Conservation (phyloP, 2,329 filamentous ascomycete genomes). For the Neobulgaria alba region DNA sequence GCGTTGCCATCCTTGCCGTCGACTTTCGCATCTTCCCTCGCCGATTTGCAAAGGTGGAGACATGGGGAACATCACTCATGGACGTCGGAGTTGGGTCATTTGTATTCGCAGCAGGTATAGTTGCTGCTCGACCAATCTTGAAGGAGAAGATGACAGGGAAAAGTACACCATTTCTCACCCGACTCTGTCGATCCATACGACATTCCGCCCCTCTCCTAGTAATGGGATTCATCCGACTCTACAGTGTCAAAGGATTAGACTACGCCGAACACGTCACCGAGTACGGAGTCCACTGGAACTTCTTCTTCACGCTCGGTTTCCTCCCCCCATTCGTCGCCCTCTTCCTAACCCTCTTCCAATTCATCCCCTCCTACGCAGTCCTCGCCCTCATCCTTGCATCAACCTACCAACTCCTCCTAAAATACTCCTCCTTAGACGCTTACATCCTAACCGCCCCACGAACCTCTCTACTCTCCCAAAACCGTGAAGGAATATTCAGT, state of each 20-base stretch:
- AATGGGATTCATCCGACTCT: conserved; percentile 71
- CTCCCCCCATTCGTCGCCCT: conserved; percentile 82
- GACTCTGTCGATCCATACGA: conserved; percentile 59
- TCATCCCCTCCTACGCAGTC: conserved; percentile 68
- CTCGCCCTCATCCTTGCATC: conserved; percentile 62
- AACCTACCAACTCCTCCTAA: conserved; percentile 66
- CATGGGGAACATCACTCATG: conserved; percentile 99
- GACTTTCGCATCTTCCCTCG: conserved; percentile 91
- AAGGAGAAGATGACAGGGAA: conserved; percentile 53
- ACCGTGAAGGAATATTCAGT: conserved; percentile 91
- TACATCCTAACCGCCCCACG: conserved; percentile 80
- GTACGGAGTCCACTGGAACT: conserved; percentile 99
- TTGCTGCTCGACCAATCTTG: conserved; percentile 75
- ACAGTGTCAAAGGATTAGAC: conserved; percentile 87
- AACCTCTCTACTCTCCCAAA: conserved; percentile 72
- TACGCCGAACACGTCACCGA: conserved; percentile 97
- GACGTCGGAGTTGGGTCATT: conserved; percentile 96
- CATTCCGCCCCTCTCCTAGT: conserved; percentile 77
- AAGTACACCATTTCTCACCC: conserved; percentile 40
- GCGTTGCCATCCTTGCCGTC: conserved; percentile 87
- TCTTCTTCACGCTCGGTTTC: conserved; percentile 92
- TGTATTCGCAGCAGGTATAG: conserved; percentile 86
- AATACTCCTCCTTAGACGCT: conserved; percentile 67
- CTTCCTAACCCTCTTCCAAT: conserved; percentile 61
- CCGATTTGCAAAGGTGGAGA: conserved; percentile 95